Conservation (phyloP, 495 filamentous ascomycete genomes). For the Usnea hakonensis region DNA sequence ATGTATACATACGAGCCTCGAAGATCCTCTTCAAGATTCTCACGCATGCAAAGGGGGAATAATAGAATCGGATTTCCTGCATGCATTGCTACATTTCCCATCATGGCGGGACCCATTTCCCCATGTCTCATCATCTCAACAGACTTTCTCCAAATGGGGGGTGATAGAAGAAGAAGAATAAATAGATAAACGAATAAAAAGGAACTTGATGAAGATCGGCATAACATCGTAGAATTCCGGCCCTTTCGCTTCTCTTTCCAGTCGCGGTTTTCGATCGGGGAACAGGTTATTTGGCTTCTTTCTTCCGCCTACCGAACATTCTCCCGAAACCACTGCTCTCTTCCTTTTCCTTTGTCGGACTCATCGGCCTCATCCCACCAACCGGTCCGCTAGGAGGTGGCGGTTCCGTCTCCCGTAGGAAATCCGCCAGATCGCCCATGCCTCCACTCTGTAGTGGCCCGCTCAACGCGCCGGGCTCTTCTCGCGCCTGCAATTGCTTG, state of each 20-base stretch:
- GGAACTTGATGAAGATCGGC: not conserved
- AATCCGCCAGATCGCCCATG: slow-evolving; percentile 71
- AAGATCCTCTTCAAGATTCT: not conserved
- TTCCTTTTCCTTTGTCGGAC: slow-evolving; percentile 13
- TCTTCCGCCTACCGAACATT: slow-evolving; percentile 14
- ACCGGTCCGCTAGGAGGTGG: slow-evolving; percentile 37
- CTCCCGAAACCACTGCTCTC: slow-evolving; percentile 14
- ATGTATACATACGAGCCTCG: not conserved
- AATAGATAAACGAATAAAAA: not conserved
- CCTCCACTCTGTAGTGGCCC: slow-evolving; percentile 32
- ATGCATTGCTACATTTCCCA: not conserved
- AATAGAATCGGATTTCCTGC: no score
- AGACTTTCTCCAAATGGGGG: not conserved
- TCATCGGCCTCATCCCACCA: slow-evolving; percentile 8
- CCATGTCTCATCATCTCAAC: not conserved
- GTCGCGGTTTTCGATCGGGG: not conserved
- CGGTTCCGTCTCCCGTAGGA: slow-evolving; percentile 70
- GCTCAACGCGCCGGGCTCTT: slow-evolving; percentile 24
- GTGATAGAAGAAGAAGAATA: not conserved
- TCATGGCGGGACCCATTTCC: not conserved
- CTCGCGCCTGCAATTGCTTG: slow-evolving; percentile 33
- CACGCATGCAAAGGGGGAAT: slow-evolving; percentile 8
- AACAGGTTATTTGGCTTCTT: not conserved
- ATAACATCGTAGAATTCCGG: not conserved
- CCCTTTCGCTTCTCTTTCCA: not conserved